Evolutionary conservation across 2,329 filamentous ascomycete genomes (phyloP), one percentile per base, ranked within the genome.

Genomic region (Trichoderma endophyticum): DNA sequence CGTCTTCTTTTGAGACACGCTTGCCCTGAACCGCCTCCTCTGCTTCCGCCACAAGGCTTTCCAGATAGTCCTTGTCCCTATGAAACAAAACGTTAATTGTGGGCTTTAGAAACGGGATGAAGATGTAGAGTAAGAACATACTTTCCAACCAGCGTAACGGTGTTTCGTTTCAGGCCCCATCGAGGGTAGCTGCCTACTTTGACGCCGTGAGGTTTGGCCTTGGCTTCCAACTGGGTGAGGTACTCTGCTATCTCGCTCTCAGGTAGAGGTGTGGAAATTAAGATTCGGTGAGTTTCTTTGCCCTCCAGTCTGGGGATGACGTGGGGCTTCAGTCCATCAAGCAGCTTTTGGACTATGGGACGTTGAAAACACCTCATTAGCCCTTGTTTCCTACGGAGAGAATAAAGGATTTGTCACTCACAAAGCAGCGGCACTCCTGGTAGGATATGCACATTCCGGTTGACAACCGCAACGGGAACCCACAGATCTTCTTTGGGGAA

Each of bases 131-230:
- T 68, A 4, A 15, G 15, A n/a, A 68, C 82, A 76, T 78, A 88
- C 85, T 82, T 84, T 75, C 89, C 89, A 24, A 98, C 95, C 68
- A 99, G 84, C 12, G 95, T 98, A 62, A 98, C 94, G 0, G 94
- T 96, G 81, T 98, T 98, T 74, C 87, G 87, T 77, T 90, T 89
- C 86, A 93, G 95, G 6, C 92, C 93, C 94, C 95, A 98, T 70
- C 94, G 86, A 43, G 96, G 96, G 82, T 99, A 98, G 81, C 93
- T 97, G 61, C 96, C 96, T 18, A 98, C 94, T 83, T 98, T 98
- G 77, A 98, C 88, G 3, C 94, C 94, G 77, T 88, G 90, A 1
- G 89, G 84, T 79, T 90, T 91, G 26, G 95, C 92, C 80, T 89
- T 89, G 32, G 84, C 87, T 5, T 95, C 93, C 74, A 98, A 84